Conservation (phyloP, 2,329 filamentous ascomycete species). For the Xylaria sp. region DNA sequence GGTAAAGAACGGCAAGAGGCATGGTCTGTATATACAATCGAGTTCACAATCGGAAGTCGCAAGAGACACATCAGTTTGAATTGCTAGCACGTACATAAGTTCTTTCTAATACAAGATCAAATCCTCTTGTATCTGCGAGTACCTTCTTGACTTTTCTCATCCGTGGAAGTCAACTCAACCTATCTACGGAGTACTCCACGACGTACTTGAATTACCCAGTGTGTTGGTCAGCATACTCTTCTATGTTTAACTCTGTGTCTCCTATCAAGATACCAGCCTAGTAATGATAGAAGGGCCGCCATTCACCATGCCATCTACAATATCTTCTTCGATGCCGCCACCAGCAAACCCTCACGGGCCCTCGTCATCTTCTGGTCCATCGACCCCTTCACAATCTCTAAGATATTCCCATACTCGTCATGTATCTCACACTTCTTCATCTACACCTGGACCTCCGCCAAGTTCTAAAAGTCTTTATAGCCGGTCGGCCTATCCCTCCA, state of each 20-base stretch:
- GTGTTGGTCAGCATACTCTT: too few species aligned
- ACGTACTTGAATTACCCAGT: too few species aligned
- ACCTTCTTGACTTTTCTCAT: not conserved
- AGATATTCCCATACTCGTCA: constrained; percentile 9
- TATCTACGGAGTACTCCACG: too few species aligned
- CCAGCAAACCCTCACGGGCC: constrained; percentile 5
- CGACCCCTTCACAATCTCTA: constrained; percentile 9
- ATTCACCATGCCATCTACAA: constrained; percentile 2
- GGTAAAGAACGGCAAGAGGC: too few species aligned
- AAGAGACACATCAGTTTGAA: not conserved
- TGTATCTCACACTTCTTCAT: constrained; percentile 23
- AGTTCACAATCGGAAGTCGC: not conserved
- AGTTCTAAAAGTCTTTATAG: constrained; percentile 30
- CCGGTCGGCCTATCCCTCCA: constrained; percentile 33
- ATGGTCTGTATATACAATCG: not conserved
- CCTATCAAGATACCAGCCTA: too few species aligned
- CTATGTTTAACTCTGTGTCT: too few species aligned
- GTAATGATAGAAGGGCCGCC: not conserved
- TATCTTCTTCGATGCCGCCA: constrained; percentile 3
- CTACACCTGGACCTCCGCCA: constrained; percentile 23
- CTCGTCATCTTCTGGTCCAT: constrained; percentile 24
- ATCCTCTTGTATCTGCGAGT: not conserved
- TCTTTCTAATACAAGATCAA: too few species aligned
- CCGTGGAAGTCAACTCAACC: too few species aligned
- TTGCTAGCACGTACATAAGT: too few species aligned